Evolutionary conservation across 108 stramenopile species (phyloP), one percentile per base, ranked within the genome.

Genomic region (Cyclotella cryptica): DNA sequence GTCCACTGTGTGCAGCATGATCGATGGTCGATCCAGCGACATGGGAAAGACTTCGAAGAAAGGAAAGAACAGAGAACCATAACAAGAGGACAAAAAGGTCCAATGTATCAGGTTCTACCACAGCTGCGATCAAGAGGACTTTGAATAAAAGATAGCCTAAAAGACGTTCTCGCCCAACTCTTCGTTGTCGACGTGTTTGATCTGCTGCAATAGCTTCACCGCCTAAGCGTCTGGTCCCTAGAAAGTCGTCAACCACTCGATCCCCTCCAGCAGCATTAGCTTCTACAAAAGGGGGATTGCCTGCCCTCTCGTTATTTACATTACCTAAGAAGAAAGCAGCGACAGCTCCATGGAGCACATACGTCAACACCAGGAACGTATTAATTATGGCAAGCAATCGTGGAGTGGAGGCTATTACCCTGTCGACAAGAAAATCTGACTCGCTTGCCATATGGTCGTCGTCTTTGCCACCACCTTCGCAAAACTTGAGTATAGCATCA

Each of bases 71-170:
- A 24, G 90, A 85, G 71, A 86, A 93, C 93, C 93, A 93, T n/a
- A 79, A 63, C 24, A 90, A 55, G 24, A 93, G 69, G 27, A 91
- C 87, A 59, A 93, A 68, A 35, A 91, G 72, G 67, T 93, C 90
- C 27, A 89, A 62, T 1, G 85, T 87, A 53, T 90, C 90, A 18
- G 90, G 88, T 66, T 83, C 80, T 57, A 90, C 79, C 24, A 91
- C 90, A 5, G 90, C 85, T 0, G 88, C 84, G 11, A 91, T 83
- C 13, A 93, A 71, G 1, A 93, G 74, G n/a, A 93, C 78, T 54
- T 93, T 93, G 78, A 91, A 93, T 0, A 93, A 68, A 44, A 91
- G 63, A 68, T 85, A 91, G 11, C 90, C 90, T 13, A 83, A 88
- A 47, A 91, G 64, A 13, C 88, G 78, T 68, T 91, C 90, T 21